Conservation (phyloP, 164 flowering plant species). For the Tetrastigma voinierianum region DNA sequence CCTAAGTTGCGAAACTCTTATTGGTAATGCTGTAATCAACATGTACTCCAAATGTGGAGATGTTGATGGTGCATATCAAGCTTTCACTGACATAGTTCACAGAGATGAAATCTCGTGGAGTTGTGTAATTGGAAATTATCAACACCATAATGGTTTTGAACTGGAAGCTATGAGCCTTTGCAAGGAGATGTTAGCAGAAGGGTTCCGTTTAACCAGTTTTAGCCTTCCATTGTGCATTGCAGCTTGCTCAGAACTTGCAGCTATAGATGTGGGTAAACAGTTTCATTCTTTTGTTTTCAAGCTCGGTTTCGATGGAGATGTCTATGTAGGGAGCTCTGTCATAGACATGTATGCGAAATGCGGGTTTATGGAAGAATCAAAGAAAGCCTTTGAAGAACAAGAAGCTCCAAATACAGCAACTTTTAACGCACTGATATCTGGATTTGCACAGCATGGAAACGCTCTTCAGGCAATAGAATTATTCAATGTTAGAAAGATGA, state of each 20-base stretch:
- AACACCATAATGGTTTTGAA: slow-evolving; percentile 20
- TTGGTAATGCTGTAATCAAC: slow-evolving; percentile 23
- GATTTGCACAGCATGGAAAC: slow-evolving; percentile 27
- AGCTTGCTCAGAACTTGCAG: slow-evolving; percentile 22
- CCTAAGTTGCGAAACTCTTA: slow-evolving; percentile 6
- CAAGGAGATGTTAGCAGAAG: slow-evolving; percentile 27
- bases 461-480: slow-evolving; percentile 18
- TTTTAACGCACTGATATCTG: slow-evolving; percentile 25
- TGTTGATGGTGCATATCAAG: slow-evolving; percentile 21
- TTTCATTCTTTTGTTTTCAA: slow-evolving; percentile 23
- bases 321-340: slow-evolving; percentile 24
- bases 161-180: slow-evolving; percentile 26
- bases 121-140: slow-evolving; percentile 25
- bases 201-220: slow-evolving; percentile 13
- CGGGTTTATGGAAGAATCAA: slow-evolving; percentile 24
- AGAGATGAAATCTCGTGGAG: slow-evolving; percentile 32
- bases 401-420: slow-evolving; percentile 13
- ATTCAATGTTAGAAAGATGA: slow-evolving; percentile 20
- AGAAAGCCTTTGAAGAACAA: slow-evolving; percentile 21
- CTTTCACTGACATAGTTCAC: slow-evolving; percentile 11
- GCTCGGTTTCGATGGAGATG: slow-evolving; percentile 15
- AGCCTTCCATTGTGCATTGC: slow-evolving; percentile 21
- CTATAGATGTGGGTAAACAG: slow-evolving; percentile 24
- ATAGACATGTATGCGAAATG: slow-evolving; percentile 34
- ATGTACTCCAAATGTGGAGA: slow-evolving; percentile 26